Evolutionary conservation across 768 basidiomycete species (phyloP).

Genomic region (Leccinum arenicola): DNA sequence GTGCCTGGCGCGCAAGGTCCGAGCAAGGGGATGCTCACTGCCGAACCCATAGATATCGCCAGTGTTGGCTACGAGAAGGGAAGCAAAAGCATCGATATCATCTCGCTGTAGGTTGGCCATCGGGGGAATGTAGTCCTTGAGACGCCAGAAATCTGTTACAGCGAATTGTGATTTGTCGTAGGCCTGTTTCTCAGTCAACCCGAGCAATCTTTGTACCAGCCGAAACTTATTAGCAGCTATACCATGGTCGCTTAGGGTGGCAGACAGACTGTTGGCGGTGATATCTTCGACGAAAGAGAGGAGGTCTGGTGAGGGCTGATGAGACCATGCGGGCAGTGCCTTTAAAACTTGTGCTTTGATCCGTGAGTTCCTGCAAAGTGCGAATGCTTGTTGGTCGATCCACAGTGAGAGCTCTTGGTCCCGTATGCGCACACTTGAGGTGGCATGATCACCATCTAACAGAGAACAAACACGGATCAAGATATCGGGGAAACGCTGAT

Average conservation of each 20-base stretch:
- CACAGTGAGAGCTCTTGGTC: constrained; percentile 55
- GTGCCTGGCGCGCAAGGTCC: constrained; percentile 42
- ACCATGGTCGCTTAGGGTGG: constrained; percentile 55
- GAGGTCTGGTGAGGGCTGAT: constrained; percentile 50
- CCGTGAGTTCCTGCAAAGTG: constrained; percentile 38
- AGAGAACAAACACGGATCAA: constrained; percentile 66
- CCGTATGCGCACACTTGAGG: constrained; percentile 30
- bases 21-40: constrained; percentile 44
- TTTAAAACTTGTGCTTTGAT: constrained; percentile 44
- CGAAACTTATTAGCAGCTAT: constrained; percentile 76
- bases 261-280: constrained; percentile 46
- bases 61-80: constrained; percentile 54
- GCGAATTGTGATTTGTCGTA: constrained; percentile 49
- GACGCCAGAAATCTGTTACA: constrained; percentile 72
- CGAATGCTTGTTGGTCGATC: constrained; percentile 55
- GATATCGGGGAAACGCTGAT: constrained; percentile 59
- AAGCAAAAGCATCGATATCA: constrained; percentile 72
- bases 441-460: constrained; percentile 51
- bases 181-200: constrained; percentile 39
- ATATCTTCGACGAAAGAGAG: constrained; percentile 44
- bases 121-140: constrained; percentile 74
- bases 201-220: constrained; percentile 61
- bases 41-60: constrained; percentile 64
- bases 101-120: constrained; percentile 52
- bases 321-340: constrained; percentile 77